phyloP scores from a whole-genome alignment of 2,329 filamentous ascomycete genomes.

The Diaporthe eres region DNA sequence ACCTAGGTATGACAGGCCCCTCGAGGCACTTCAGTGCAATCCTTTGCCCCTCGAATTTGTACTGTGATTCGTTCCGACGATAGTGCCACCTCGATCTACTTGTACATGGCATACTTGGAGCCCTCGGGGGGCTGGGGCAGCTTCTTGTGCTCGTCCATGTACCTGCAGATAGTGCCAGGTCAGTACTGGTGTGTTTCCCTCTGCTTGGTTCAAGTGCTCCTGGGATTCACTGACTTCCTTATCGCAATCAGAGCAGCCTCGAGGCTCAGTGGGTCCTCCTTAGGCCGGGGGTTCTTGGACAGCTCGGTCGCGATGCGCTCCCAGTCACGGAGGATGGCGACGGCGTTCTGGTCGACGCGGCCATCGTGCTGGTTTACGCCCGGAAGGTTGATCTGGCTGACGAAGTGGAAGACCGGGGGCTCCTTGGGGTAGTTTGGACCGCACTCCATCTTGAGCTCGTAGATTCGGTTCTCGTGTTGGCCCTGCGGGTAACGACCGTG shows the following conservation, averaged over 20 bases:
- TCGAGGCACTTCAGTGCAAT: background rate
- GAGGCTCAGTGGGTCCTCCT: constrained; percentile 53
- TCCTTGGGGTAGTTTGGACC: constrained; percentile 89
- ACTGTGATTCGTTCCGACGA: background rate
- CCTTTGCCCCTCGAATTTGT: background rate
- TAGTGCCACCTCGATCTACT: constrained; percentile 42
- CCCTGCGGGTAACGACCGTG: constrained; percentile 67
- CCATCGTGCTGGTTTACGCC: constrained; percentile 88
- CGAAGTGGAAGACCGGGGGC: constrained; percentile 91
- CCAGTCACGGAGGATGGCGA: constrained; percentile 87
- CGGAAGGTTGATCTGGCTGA: constrained; percentile 95
- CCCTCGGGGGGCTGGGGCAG: constrained; percentile 94
- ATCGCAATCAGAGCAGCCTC: constrained; percentile 54
- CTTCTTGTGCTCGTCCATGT: constrained; percentile 98
- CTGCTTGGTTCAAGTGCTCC: no score
- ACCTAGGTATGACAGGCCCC: background rate
- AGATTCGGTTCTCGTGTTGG: constrained; percentile 97
- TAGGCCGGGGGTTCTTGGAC: constrained; percentile 49
- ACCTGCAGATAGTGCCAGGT: constrained; percentile 66
- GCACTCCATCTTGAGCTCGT: constrained; percentile 97
- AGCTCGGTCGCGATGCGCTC: constrained; percentile 93
- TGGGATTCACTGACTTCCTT: constrained; percentile 47
- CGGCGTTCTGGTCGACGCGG: constrained; percentile 84
- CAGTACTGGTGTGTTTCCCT: constrained; percentile 31
- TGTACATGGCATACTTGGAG: constrained; percentile 60